Conservation (phyloP, 139 green algal genomes). For the Dunaliella sp. region DNA sequence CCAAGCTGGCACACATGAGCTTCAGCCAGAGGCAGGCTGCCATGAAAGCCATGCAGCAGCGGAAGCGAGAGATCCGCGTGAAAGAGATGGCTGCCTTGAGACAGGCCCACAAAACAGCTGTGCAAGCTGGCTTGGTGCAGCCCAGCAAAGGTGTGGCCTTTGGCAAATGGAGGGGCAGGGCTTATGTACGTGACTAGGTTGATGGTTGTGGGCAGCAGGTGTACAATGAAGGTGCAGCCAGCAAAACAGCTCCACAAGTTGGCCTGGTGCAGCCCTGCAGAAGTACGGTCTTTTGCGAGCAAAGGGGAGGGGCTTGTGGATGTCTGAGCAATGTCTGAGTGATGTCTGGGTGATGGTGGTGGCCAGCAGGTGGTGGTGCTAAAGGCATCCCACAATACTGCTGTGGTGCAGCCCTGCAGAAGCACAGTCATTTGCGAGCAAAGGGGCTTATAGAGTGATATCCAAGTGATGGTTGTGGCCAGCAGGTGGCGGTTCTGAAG, state of each 20-base stretch:
- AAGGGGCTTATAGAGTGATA: no score
- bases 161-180: no score
- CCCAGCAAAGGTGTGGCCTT: not conserved
- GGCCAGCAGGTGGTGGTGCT: no score
- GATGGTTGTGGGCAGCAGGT: no score
- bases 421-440: not conserved
- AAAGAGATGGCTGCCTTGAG: not conserved
- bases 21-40: not conserved
- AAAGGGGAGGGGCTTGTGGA: no score
- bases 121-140: not conserved
- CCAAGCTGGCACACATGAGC: not conserved
- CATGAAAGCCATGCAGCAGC: not conserved
- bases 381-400: not conserved
- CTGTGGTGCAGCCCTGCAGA: not conserved
- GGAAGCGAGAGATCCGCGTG: not conserved
- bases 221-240: no score
- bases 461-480: no score
- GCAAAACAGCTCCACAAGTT: not conserved
- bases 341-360: no score
- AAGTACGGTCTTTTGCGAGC: not conserved
- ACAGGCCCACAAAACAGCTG: not conserved
- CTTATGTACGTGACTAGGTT: no score
- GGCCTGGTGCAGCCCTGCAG: not conserved
- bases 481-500: no score
- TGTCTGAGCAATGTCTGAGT: no score